phyloP scores from a whole-genome alignment of 345 rosid genomes.

The Balakata baccata region DNA sequence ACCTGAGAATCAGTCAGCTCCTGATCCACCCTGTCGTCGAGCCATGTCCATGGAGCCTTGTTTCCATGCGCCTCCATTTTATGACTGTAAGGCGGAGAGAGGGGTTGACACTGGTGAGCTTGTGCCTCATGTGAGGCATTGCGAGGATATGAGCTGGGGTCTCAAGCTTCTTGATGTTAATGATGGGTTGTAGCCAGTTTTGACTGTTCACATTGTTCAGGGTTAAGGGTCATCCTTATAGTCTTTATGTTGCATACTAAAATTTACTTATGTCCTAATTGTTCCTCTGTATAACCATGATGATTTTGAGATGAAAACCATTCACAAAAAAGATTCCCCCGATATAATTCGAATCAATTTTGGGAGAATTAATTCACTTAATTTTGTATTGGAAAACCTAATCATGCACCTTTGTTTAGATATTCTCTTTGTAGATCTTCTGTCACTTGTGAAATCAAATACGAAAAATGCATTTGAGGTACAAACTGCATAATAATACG shows the following conservation, averaged over 20 bases:
- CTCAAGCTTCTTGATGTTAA: constrained; percentile 7
- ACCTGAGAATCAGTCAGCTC: constrained; percentile 6
- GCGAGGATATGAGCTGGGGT: constrained; percentile 5
- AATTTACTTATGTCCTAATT: neutral
- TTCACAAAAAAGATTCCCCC: too few species aligned
- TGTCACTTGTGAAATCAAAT: too few species aligned
- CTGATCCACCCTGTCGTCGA: constrained; percentile 1
- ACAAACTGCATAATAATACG: too few species aligned
- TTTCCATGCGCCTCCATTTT: constrained; percentile 3
- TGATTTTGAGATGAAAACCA: neutral
- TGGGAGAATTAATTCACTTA: too few species aligned
- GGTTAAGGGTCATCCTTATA: neutral
- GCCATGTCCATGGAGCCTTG: constrained; percentile 12
- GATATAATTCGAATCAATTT: too few species aligned
- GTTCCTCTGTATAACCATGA: neutral
- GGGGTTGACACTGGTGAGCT: constrained; percentile 2
- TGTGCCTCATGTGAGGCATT: neutral
- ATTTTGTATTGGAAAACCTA: too few species aligned
- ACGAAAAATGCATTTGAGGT: too few species aligned
- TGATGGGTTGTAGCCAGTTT: neutral
- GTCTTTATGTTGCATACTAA: constrained; percentile 9
- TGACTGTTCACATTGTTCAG: neutral
- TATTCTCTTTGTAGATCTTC: too few species aligned
- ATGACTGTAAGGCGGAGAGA: neutral
- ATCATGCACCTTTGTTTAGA: too few species aligned